A percentile compares a stretch with the other conserved stretches of the same genome.
Conservation (phyloP, 495 filamentous ascomycete genomes). For the Wilcoxina mikolae region DNA sequence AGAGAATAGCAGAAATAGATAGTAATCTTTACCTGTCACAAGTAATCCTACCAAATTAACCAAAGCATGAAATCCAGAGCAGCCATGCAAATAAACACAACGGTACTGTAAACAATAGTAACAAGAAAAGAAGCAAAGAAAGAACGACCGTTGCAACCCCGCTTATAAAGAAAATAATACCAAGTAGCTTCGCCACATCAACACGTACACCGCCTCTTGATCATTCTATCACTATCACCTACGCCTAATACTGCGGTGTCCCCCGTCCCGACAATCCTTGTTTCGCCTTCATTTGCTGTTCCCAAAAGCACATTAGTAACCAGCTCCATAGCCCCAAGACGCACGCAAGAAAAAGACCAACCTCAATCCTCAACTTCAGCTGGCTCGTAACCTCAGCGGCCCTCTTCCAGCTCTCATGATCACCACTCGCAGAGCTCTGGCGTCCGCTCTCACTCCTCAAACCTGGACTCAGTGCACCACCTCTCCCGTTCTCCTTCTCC, state of each 20-base stretch:
- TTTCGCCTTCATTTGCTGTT: conserved; percentile 28
- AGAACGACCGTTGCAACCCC: background rate
- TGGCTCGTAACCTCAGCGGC: conserved; percentile 98
- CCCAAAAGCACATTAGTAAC: background rate
- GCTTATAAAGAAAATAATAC: conserved; percentile 2
- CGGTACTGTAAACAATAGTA: background rate
- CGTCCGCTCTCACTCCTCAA: conserved; percentile 27
- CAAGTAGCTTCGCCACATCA: background rate
- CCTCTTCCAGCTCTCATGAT: conserved; percentile 86
- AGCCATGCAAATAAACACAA: background rate
- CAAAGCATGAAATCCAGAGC: background rate
- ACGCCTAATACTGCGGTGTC: background rate
- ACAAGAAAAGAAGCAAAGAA: background rate
- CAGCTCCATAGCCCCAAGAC: background rate
- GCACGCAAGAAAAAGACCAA: conserved; percentile 25
- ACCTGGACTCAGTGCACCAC: conserved; percentile 19
- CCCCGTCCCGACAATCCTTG: conserved; percentile 27
- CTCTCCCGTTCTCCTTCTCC: conserved; percentile 60
- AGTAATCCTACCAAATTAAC: too few relatives aligned
- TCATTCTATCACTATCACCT: background rate
- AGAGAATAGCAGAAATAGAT: too few relatives aligned
- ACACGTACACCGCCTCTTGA: too few relatives aligned
- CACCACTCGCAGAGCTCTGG: conserved; percentile 31
- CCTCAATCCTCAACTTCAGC: conserved; percentile 88
- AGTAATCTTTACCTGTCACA: too few relatives aligned